phyloP scores from a whole-genome alignment of 495 filamentous ascomycete species.

The Podospora pseudopauciseta region DNA sequence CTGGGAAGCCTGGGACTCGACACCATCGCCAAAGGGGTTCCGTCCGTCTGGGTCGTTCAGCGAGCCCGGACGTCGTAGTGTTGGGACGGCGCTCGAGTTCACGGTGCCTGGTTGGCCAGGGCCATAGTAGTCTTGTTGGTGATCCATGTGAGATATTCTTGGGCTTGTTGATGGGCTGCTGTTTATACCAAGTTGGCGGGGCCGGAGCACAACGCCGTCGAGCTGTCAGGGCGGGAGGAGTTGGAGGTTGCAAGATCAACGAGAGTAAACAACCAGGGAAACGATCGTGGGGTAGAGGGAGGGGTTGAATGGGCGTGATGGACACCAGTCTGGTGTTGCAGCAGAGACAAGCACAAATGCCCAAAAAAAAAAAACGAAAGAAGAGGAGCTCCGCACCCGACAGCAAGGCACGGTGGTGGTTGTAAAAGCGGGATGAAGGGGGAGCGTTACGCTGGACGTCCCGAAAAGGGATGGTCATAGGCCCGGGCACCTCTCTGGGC shows the following conservation, averaged over 20 bases:
- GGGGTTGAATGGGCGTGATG: background rate
- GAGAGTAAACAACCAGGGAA: background rate
- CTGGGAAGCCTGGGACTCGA: slow-evolving; percentile 36
- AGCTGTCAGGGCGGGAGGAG: background rate
- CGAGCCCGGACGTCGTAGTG: slow-evolving; percentile 38
- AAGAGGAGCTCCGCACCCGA: background rate
- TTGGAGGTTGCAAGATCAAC: background rate
- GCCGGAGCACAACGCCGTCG: background rate
- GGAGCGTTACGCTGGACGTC: slow-evolving; percentile 1
- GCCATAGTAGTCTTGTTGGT: slow-evolving; percentile 17
- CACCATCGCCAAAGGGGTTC: slow-evolving; percentile 36
- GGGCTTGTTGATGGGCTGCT: background rate
- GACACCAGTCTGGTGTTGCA: background rate
- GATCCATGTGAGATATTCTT: slow-evolving; percentile 20
- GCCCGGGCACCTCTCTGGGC: background rate
- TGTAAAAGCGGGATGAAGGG: background rate
- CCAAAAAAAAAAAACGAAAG: slow-evolving; percentile 2
- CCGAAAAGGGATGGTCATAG: slow-evolving; percentile 6
- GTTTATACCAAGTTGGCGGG: background rate
- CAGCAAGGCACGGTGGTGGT: background rate
- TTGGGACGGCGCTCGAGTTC: slow-evolving; percentile 32
- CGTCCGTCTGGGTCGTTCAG: slow-evolving; percentile 34
- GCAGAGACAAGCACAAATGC: background rate
- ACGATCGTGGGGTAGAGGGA: background rate
- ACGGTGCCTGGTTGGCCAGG: slow-evolving; percentile 17